phyloP scores from a whole-genome alignment of 2,329 filamentous ascomycete species.

The Cladosporium oxysporum region DNA sequence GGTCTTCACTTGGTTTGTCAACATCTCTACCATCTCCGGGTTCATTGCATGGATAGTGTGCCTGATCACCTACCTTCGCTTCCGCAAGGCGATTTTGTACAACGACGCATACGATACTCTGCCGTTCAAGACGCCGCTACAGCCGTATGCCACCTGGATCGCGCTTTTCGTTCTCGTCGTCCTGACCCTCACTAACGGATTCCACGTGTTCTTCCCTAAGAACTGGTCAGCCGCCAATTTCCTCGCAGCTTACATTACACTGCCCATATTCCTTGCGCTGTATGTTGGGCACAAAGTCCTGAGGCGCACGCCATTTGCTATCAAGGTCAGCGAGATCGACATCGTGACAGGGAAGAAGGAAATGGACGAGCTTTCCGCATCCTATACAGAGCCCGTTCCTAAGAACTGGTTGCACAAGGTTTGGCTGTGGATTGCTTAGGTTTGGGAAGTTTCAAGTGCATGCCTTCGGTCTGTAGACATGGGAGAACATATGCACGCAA shows the following conservation, averaged over 20 bases:
- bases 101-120: slow-evolving; percentile 43
- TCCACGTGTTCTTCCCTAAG: slow-evolving; percentile 56
- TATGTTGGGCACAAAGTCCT: slow-evolving; percentile 57
- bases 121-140: slow-evolving; percentile 53
- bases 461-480: neutral
- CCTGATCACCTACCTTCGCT: slow-evolving; percentile 52
- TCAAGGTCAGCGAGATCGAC: slow-evolving; percentile 45
- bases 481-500: neutral
- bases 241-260: slow-evolving; percentile 61
- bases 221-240: slow-evolving; percentile 56
- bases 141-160: slow-evolving; percentile 56
- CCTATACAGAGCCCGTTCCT: slow-evolving; percentile 47
- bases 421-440: slow-evolving; percentile 51
- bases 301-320: slow-evolving; percentile 49
- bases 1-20: slow-evolving; percentile 44
- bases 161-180: slow-evolving; percentile 50
- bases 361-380: slow-evolving; percentile 43
- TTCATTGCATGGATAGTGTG: slow-evolving; percentile 45
- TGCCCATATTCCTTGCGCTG: slow-evolving; percentile 61
- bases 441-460: neutral
- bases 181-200: slow-evolving; percentile 61
- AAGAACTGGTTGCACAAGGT: slow-evolving; percentile 49
- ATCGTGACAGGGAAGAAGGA: slow-evolving; percentile 51
- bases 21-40: slow-evolving; percentile 41
- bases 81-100: slow-evolving; percentile 55